Evolutionary conservation across 2,329 filamentous ascomycete species (phyloP).

Genomic region (Furcasterigmium sp.): DNA sequence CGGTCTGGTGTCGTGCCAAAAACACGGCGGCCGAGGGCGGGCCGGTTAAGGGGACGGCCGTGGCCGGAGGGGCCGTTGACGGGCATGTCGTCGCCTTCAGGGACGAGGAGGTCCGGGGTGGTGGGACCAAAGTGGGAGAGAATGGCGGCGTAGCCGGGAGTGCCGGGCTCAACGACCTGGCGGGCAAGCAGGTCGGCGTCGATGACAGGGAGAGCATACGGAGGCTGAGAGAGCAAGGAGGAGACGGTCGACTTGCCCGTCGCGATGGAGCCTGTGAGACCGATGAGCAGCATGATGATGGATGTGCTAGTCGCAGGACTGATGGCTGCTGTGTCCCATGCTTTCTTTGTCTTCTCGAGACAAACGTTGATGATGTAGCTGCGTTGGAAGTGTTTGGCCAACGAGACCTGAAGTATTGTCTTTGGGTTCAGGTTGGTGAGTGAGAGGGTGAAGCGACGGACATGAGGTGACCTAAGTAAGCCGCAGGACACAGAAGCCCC

Average conservation of each 20-base stretch:
- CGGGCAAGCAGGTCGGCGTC: conserved; percentile 92
- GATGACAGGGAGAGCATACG: conserved; percentile 84
- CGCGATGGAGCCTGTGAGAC: conserved; percentile 93
- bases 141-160: conserved; percentile 75
- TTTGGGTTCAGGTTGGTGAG: too few relatives aligned
- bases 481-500: too few relatives aligned
- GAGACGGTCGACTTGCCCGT: conserved; percentile 98
- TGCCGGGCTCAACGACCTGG: conserved; percentile 91
- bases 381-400: too few relatives aligned
- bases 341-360: too few relatives aligned
- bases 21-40: conserved; percentile 76
- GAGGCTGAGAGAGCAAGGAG: conserved; percentile 68
- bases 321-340: too few relatives aligned
- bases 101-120: conserved; percentile 80
- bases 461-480: too few relatives aligned
- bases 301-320: too few relatives aligned
- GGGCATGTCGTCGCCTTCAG: conserved; percentile 44
- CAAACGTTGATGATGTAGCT: too few relatives aligned
- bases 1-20: conserved; percentile 75
- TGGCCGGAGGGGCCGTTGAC: conserved; percentile 52
- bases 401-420: too few relatives aligned
- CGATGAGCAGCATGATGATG: conserved; percentile 83
- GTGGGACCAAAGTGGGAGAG: conserved; percentile 73
- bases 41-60: conserved; percentile 75
- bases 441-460: too few relatives aligned